Conservation (phyloP, 2,329 filamentous ascomycete genomes). For the Xylariaceae sp. region DNA sequence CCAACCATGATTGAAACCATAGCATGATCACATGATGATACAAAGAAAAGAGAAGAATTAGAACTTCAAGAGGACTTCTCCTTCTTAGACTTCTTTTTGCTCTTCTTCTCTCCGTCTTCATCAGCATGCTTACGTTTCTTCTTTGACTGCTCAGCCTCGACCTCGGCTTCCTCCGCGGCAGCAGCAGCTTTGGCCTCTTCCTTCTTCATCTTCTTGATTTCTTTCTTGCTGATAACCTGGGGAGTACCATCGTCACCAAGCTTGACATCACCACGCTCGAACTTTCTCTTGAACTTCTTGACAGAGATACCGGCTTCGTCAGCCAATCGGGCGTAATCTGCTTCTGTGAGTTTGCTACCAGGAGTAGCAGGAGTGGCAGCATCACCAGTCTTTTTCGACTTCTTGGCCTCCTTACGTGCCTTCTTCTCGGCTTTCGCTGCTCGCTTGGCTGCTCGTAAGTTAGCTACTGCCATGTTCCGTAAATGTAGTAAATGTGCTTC, state of each 20-base stretch:
- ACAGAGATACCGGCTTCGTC: constrained; percentile 65
- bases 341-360: constrained; percentile 48
- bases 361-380: constrained; percentile 28
- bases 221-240: constrained; percentile 69
- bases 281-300: constrained; percentile 75
- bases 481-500: too few species aligned
- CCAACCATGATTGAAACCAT: constrained; percentile 22
- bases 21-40: constrained; percentile 27
- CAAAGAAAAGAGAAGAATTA: constrained; percentile 21
- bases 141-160: constrained; percentile 38
- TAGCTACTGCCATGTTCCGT: constrained; percentile 24
- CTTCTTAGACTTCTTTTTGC: constrained; percentile 63
- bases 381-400: constrained; percentile 36
- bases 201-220: constrained; percentile 69
- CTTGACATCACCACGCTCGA: constrained; percentile 69
- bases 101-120: constrained; percentile 55
- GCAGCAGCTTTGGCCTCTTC: constrained; percentile 51
- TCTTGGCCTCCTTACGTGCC: constrained; percentile 36
- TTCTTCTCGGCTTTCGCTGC: constrained; percentile 36
- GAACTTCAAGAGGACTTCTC: constrained; percentile 50
- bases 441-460: constrained; percentile 27
- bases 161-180: constrained; percentile 42
- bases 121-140: constrained; percentile 74
- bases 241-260: constrained; percentile 63
- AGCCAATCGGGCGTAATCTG: constrained; percentile 57